phyloP scores from a whole-genome alignment of 306 rosid species.

The Cicer cuneatum region DNA sequence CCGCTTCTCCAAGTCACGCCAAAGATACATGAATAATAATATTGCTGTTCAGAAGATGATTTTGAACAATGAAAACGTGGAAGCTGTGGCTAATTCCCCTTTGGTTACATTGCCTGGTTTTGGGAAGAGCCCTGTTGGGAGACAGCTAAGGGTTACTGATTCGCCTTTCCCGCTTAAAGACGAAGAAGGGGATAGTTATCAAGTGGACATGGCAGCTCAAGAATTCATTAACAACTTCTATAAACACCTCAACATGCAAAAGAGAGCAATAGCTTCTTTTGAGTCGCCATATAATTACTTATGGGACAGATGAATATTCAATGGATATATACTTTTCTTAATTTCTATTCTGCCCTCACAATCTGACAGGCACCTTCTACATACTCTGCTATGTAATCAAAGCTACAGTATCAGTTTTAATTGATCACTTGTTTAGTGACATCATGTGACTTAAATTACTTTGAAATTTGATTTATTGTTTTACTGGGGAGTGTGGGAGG shows the following conservation, averaged over 20 bases:
- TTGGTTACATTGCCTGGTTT: conserved; percentile 69
- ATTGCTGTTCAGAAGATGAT: conserved; percentile 66
- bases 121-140: conserved; percentile 75
- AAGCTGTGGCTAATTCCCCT: conserved; percentile 57
- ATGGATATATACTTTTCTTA: neutral
- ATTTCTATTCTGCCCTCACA: no score
- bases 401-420: conserved; percentile 16
- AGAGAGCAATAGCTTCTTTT: conserved; percentile 40
- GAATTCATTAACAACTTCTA: conserved; percentile 82
- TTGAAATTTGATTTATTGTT: neutral
- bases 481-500: no score
- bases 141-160: conserved; percentile 80
- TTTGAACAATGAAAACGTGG: conserved; percentile 42
- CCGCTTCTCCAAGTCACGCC: conserved; percentile 41
- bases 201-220: conserved; percentile 75
- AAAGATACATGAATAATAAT: conserved; percentile 33
- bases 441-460: conserved; percentile 1
- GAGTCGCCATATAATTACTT: conserved; percentile 58
- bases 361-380: neutral
- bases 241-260: conserved; percentile 64
- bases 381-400: conserved; percentile 9
- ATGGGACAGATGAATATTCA: conserved; percentile 46
- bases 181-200: conserved; percentile 64
- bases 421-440: conserved; percentile 21
- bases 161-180: conserved; percentile 81